Evolutionary conservation across 148 eudicot genomes (phyloP), one percentile per base, ranked within the genome.

Genomic region (Fagopyrum tataricum): DNA sequence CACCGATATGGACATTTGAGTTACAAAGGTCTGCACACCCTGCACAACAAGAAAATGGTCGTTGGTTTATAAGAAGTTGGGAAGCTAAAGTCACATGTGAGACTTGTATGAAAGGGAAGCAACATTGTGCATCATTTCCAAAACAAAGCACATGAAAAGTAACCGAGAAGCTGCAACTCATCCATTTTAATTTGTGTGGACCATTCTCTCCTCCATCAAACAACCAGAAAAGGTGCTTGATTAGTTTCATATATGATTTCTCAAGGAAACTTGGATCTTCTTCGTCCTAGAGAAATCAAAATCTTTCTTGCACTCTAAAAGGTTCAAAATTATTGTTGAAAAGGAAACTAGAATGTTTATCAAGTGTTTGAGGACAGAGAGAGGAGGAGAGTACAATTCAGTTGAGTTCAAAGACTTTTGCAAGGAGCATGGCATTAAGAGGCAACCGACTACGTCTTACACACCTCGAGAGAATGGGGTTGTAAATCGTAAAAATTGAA

Each of bases 1-100:
- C 43, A n/a, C 13, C 23, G 82, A 12, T 76, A 70, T 44, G 79
- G 82, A 0, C 82, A 80, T 73, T 56, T 80, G 4, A 76, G 55
- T n/a, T 40, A 10, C 56, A 76, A 70, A 6, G 67, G 76, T 12
- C 51, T 79, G 0, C 8, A 42, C 31, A 72, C 76, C 3, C 56
- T 80, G 42, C 12, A 52, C 3, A 23, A 20, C 9, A 72, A 76
- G 18, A 37, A 67, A 5, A 72, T 79, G 79, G 79, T 76, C 42
- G 39, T 4, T 5, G 73, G 73, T 4, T 44, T 70, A 44, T 43
- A 5, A 13, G 51, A 0, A 8, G 0, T 21, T 5, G 43, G 13
- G 5, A 2, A 24, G 51, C 1, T 1, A 48, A 41, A 4, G 4
- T 11, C 7, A 6, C 39, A 18, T 70, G 73, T 40, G 56, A 70